Evolutionary conservation across 179 eudicot genomes (phyloP), one percentile per base, ranked within the genome.

Genomic region (Spergularia azorica): DNA sequence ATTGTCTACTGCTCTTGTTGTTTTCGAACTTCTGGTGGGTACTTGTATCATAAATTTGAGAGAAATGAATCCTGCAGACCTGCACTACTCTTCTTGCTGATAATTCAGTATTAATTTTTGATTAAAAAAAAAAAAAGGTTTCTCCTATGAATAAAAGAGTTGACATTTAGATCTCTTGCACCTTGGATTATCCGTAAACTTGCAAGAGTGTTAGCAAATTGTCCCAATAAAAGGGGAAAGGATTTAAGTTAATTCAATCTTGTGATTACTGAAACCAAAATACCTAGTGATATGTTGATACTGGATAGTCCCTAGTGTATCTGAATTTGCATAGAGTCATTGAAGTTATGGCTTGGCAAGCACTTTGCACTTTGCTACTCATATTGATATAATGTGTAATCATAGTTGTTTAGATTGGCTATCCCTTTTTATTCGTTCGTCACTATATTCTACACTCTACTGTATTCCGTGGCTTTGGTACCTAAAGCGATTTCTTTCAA

Each of bases 81-180:
- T n/a, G n/a, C n/a, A n/a, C n/a, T n/a, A n/a, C n/a, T n/a, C n/a
- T n/a, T n/a, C n/a, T n/a, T n/a, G n/a, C n/a, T n/a, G n/a, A n/a
- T n/a, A n/a, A n/a, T n/a, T 73, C 20, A 79, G 69, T 51, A 17
- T 67, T 52, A 50, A 18, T 56, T 26, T 13, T 39, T 72, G 64
- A 38, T 56, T 21, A 26, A 26, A 26, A 26, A 26, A 26, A 21
- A 26, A 26, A 26, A 26, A 26, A 26, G 32, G 32, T 26, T 26
- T 26, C 32, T 2, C 32, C 32, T 26, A 26, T 26, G 2, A 26
- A 26, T 26, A 26, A 26, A 26, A 1, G 32, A 26, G 32, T 26
- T 26, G 39, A 3, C 39, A 3, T 41, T 10, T 72, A n/a, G 11
- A 61, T 7, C 1, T 10, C 9, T 17, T 39, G n/a, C 63, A 59